Conservation (phyloP, 2,329 filamentous ascomycete genomes). For the Neofusicoccum kwambonambiense region DNA sequence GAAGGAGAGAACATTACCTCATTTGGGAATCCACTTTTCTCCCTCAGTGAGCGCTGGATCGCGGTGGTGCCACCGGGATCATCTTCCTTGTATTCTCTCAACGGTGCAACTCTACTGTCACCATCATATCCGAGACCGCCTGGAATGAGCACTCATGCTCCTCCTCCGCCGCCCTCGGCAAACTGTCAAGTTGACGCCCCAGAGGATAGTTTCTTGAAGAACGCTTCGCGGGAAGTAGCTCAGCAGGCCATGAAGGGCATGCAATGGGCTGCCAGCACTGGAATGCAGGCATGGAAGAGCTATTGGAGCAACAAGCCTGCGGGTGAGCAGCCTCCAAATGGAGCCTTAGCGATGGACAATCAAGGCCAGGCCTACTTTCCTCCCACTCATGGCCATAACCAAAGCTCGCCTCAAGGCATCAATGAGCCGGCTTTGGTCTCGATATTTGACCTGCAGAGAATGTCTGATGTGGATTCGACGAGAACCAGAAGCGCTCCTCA, state of each 20-base stretch:
- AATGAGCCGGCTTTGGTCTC: constrained; percentile 71
- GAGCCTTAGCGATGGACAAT: constrained; percentile 17
- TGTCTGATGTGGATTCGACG: constrained; percentile 51
- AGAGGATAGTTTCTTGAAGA: constrained; percentile 71
- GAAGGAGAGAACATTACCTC: constrained; percentile 34
- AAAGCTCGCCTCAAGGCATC: constrained; percentile 54
- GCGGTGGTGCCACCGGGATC: constrained; percentile 73
- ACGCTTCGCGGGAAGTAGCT: constrained; percentile 74
- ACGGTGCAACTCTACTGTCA: constrained; percentile 60
- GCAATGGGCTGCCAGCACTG: constrained; percentile 74
- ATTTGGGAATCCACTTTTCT: constrained; percentile 63
- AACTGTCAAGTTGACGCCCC: constrained; percentile 72
- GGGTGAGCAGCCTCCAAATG: constrained; percentile 22
- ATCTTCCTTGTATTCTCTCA: constrained; percentile 67
- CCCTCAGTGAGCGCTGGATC: constrained; percentile 71
- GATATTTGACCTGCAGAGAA: constrained; percentile 66
- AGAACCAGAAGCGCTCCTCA: constrained; percentile 52
- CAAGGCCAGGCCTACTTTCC: constrained; percentile 61
- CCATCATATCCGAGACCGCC: constrained; percentile 54
- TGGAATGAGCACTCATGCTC: constrained; percentile 59
- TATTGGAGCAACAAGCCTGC: constrained; percentile 63
- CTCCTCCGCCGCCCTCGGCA: constrained; percentile 66
- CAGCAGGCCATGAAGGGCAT: constrained; percentile 75
- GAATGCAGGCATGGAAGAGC: constrained; percentile 73
- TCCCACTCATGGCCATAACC: constrained; percentile 67